Evolutionary conservation across 2,329 filamentous ascomycete species (phyloP).

Genomic region (Diaporthe sp.): DNA sequence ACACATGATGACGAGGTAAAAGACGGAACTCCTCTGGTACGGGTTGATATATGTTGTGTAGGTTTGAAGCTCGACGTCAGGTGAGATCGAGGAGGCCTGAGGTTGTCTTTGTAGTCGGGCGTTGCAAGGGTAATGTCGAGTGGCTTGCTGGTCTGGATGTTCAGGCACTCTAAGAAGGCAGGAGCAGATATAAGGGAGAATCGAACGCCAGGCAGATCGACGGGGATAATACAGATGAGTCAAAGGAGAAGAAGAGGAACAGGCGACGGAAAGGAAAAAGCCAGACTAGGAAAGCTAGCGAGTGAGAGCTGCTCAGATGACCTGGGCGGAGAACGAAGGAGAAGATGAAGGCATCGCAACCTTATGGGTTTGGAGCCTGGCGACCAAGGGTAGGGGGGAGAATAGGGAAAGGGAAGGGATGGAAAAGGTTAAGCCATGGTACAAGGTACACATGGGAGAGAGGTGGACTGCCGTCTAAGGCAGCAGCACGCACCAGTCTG

Average conservation of each 20-base stretch:
- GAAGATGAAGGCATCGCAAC: constrained; percentile 59
- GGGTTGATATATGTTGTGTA: constrained; percentile 37
- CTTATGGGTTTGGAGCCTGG: constrained; percentile 63
- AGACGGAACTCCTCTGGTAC: constrained; percentile 37
- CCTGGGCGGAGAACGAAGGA: constrained; percentile 34
- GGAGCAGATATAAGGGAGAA: constrained; percentile 23
- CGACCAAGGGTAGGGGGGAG: constrained; percentile 39
- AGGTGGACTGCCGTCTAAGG: constrained; percentile 33
- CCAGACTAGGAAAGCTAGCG: constrained; percentile 37
- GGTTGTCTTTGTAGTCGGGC: constrained; percentile 6
- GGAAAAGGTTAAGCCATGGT: constrained; percentile 31
- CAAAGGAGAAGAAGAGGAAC: constrained; percentile 30
- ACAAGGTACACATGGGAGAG: constrained; percentile 20
- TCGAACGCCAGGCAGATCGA: constrained; percentile 28
- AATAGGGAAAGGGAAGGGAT: constrained; percentile 34
- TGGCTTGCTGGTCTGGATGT: constrained; percentile 21
- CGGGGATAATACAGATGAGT: constrained; percentile 31
- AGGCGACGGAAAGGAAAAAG: constrained; percentile 36
- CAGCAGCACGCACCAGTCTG: constrained; percentile 30
- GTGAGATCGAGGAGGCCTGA: constrained; percentile 26
- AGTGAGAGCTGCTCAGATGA: constrained; percentile 35
- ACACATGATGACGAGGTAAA: constrained; percentile 71
- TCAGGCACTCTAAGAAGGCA: constrained; percentile 28
- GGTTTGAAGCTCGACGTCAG: constrained; percentile 38
- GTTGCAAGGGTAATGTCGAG: constrained; percentile 24